Evolutionary conservation across 1,139 yeast genomes (phyloP).

Genomic region (Candida tunisiensis): DNA sequence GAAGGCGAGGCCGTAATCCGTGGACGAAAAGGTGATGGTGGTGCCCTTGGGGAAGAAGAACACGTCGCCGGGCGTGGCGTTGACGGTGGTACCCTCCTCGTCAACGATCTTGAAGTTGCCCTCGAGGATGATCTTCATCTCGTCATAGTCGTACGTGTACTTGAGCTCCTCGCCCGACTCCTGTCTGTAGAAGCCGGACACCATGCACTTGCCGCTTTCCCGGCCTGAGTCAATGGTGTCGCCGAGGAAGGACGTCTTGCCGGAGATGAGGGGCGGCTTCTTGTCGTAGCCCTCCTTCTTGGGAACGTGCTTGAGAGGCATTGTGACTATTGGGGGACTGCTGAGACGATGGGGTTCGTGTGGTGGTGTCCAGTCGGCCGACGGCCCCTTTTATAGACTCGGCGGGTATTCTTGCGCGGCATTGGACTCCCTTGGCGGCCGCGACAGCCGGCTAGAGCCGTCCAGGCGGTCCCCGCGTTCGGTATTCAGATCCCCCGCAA

Average conservation of each 20-base stretch:
- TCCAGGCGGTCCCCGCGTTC: too few species aligned
- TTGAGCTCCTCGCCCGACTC: slow-evolving; percentile 51
- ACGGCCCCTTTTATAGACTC: too few species aligned
- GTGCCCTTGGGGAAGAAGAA: slow-evolving; percentile 50
- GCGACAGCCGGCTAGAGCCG: too few species aligned
- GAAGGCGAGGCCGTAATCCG: slow-evolving; percentile 50
- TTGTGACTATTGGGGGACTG: too few species aligned
- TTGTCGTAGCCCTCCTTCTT: slow-evolving; percentile 5
- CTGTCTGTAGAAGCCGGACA: slow-evolving; percentile 53
- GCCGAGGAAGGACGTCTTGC: slow-evolving; percentile 50
- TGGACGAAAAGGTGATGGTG: slow-evolving; percentile 48
- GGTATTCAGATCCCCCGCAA: too few species aligned
- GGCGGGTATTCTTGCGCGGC: too few species aligned
- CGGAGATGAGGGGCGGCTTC: slow-evolving; percentile 40
- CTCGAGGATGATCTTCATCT: slow-evolving; percentile 52
- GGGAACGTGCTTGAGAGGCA: slow-evolving; percentile 8
- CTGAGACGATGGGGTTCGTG: too few species aligned
- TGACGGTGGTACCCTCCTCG: slow-evolving; percentile 41
- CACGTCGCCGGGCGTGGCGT: slow-evolving; percentile 48
- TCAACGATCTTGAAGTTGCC: slow-evolving; percentile 47
- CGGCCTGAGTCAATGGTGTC: slow-evolving; percentile 47
- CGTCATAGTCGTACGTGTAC: slow-evolving; percentile 48
- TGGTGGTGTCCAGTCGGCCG: too few species aligned
- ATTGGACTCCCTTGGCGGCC: too few species aligned
- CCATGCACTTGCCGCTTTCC: slow-evolving; percentile 33